Conservation (phyloP, 1,139 yeast genomes). For the Taiozyma sp. region DNA sequence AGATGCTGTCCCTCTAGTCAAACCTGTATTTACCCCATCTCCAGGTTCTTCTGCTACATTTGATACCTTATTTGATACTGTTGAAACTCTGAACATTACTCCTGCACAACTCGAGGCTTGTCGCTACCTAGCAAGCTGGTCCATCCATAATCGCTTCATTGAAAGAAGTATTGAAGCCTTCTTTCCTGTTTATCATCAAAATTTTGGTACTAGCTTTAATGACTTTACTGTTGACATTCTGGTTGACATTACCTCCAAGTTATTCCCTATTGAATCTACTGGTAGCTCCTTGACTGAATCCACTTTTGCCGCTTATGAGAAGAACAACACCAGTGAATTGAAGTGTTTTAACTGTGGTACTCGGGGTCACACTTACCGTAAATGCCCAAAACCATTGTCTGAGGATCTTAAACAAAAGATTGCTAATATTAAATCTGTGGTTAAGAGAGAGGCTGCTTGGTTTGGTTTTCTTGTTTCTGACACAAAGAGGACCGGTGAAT, state of each 20-base stretch:
- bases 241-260: neutral
- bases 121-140: neutral
- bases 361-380: too few species aligned
- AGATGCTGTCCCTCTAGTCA: neutral
- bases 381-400: too few species aligned
- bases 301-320: too few species aligned
- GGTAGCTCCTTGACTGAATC: neutral
- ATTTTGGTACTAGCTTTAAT: neutral
- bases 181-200: neutral
- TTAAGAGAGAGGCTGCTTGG: too few species aligned
- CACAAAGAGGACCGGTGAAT: too few species aligned
- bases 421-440: too few species aligned
- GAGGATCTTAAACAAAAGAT: too few species aligned
- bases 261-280: neutral
- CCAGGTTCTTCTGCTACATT: neutral
- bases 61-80: neutral
- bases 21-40: neutral
- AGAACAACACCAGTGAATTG: too few species aligned
- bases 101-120: neutral
- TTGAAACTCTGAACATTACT: neutral
- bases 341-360: too few species aligned
- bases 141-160: neutral
- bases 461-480: too few species aligned
- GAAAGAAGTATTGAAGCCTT: neutral
- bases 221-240: neutral